Base-by-base conservation (phyloP, 2,329 filamentous ascomycete species). In the Venturia oleaginea region DNA sequence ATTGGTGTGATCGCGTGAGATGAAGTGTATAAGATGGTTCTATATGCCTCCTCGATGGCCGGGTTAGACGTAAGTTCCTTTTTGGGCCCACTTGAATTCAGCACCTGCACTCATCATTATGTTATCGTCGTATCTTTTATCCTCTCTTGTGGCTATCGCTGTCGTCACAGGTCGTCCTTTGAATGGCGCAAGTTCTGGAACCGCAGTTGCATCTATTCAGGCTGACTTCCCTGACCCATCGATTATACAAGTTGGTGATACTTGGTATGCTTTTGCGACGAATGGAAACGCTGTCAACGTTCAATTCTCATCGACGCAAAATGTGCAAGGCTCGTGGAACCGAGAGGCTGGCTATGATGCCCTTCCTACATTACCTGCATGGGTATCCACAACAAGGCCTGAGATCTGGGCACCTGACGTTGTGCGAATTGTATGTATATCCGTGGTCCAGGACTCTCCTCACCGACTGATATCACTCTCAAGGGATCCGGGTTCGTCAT, bases 401-500 rank as follows among this genome's bases (percentile, higher is more conserved):
- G 64, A 67, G 24, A 66, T 76, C 22, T 76, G 75, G 75, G 75
- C 74, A 6, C 75, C 74, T 1, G 72, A 74, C 46, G 70, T 74
- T 27, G 70, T 66, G 7, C 65, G 69, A 64, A 61, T 65, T 30
- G 65, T 66, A 42, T 15, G 64, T 54, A 57, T 5, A 40, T n/a
- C 63, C 30, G 22, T 38, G n/a, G 62, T 63, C 22, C 22, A 4
- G 8, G 6, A 4, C 30, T 61, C 30, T 37, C 27, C 17, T 60
- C 46, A 7, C 13, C 15, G 17, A 19, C 19, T 43, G 30, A 42
- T 46, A 38, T 54, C 22, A 6, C 34, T 3, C 38, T 13, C 34
- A 48, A 68, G 66, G 68, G 67, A 42, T 72, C 77, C 62, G 82
- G 81, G 32, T 87, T 83, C 70, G 79, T 86, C 48, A 79, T 87